Conservation (phyloP, 2,329 filamentous ascomycete genomes). For the Fusarium algeriense region DNA sequence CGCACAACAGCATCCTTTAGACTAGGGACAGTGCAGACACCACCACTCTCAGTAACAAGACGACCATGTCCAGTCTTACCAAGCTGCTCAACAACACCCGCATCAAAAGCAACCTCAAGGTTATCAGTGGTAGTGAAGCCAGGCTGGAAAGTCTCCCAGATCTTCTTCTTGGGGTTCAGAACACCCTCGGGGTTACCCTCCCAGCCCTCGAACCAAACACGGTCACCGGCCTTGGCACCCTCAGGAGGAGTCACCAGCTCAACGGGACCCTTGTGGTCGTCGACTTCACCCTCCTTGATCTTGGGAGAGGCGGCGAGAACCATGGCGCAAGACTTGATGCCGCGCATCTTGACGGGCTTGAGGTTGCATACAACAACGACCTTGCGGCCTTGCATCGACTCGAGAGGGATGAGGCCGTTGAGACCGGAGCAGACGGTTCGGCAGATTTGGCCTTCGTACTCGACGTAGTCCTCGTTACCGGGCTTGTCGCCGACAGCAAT, state of each 20-base stretch:
- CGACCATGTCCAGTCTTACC: slow-evolving; percentile 75
- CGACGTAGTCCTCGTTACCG: slow-evolving; percentile 84
- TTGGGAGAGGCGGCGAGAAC: slow-evolving; percentile 94
- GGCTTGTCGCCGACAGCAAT: slow-evolving; percentile 93
- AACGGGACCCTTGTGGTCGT: slow-evolving; percentile 89
- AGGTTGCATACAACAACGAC: slow-evolving; percentile 97
- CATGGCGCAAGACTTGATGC: slow-evolving; percentile 83
- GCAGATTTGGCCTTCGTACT: slow-evolving; percentile 91
- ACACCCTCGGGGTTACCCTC: slow-evolving; percentile 91
- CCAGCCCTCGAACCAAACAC: slow-evolving; percentile 95
- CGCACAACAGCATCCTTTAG: slow-evolving; percentile 85
- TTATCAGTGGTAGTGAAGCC: slow-evolving; percentile 90
- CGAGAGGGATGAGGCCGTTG: slow-evolving; percentile 90
- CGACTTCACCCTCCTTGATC: slow-evolving; percentile 79
- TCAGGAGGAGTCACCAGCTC: slow-evolving; percentile 90
- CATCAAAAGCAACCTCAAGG: slow-evolving; percentile 89
- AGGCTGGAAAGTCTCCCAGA: slow-evolving; percentile 97
- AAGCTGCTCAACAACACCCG: slow-evolving; percentile 78
- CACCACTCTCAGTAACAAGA: slow-evolving; percentile 82
- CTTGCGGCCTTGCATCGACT: slow-evolving; percentile 97
- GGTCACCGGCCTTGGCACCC: slow-evolving; percentile 83
- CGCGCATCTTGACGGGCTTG: slow-evolving; percentile 99
- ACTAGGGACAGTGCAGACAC: slow-evolving; percentile 84
- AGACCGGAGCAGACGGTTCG: slow-evolving; percentile 97
- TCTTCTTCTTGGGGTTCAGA: slow-evolving; percentile 99